phyloP scores from a whole-genome alignment of 768 basidiomycete genomes.

The Hydnomerulius pinastri region DNA sequence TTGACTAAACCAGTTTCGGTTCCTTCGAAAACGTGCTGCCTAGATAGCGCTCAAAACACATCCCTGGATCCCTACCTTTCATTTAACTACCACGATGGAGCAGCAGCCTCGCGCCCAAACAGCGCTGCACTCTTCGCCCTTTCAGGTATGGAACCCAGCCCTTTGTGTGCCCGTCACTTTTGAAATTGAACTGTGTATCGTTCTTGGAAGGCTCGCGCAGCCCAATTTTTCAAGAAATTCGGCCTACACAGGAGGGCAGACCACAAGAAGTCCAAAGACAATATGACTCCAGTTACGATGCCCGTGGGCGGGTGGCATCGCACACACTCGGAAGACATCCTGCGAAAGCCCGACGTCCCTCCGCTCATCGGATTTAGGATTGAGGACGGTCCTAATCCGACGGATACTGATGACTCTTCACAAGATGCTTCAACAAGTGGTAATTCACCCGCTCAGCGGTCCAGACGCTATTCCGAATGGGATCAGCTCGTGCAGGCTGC shows the following conservation, averaged over 20 bases:
- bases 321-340: constrained; percentile 35
- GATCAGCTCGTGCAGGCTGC: constrained; percentile 15
- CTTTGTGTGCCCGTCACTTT: constrained; percentile 8
- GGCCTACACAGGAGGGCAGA: constrained; percentile 35
- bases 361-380: constrained; percentile 24
- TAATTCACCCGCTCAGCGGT: constrained; percentile 20
- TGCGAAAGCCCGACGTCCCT: constrained; percentile 27
- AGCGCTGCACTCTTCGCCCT: constrained; percentile 19
- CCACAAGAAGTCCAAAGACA: constrained; percentile 29
- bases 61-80: constrained; percentile 9
- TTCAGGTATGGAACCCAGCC: constrained; percentile 28
- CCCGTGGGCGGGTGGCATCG: constrained; percentile 25
- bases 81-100: constrained; percentile 28
- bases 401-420: constrained; percentile 34
- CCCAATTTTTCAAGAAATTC: constrained; percentile 42
- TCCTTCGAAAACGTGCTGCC: constrained; percentile 29
- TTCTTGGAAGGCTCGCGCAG: constrained; percentile 30
- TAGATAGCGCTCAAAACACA: constrained; percentile 25
- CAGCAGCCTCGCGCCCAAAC: constrained; percentile 24
- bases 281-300: constrained; percentile 24
- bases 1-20: constrained; percentile 24
- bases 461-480: constrained; percentile 24
- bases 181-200: constrained; percentile 9
- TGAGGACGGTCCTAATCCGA: constrained; percentile 23
- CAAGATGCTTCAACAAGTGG: constrained; percentile 27